These are phyloP conservation scores for Endocalyx cinctus DNA, from an alignment of 2,329 filamentous ascomycete genomes.

Conservation along the genomic window DNA sequence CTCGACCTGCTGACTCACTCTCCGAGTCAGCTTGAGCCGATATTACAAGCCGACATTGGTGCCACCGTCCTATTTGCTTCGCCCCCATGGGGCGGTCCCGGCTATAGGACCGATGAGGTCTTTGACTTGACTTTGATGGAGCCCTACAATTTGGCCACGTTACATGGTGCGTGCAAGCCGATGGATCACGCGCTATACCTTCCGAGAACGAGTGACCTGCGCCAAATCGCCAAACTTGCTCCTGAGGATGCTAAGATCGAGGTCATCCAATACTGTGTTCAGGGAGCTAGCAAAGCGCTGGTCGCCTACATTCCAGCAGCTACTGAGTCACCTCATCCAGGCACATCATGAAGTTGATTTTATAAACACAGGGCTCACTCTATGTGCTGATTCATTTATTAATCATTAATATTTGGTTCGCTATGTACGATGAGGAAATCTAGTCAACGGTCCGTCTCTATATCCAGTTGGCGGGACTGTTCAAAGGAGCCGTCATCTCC, in stretches of 20 bases:
- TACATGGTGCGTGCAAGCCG: constrained; percentile 58
- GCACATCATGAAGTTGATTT: no score
- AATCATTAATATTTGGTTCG: no score
- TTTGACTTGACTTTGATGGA: constrained; percentile 85
- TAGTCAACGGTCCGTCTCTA: no score
- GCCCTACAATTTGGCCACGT: constrained; percentile 67
- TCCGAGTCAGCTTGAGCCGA: constrained; percentile 22
- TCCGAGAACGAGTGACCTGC: constrained; percentile 77
- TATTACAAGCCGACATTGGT: constrained; percentile 36
- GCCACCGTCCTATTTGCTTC: constrained; percentile 51
- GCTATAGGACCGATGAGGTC: constrained; percentile 56
- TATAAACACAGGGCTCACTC: no score
- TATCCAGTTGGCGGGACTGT: no score
- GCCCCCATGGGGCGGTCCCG: constrained; percentile 57
- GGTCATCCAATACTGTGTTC: constrained; percentile 86
- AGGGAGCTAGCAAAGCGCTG: constrained; percentile 80
- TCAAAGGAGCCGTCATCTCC: no score
- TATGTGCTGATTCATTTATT: no score
- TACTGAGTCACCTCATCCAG: constrained; percentile 6
- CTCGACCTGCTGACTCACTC: constrained; percentile 43
- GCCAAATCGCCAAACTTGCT: constrained; percentile 64
- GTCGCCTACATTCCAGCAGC: constrained; percentile 54
- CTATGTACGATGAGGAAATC: no score
- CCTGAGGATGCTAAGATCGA: constrained; percentile 53
- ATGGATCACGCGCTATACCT: constrained; percentile 71